Evolutionary conservation across 2,329 filamentous ascomycete genomes (phyloP).

Genomic region (Pseudohalonectria lignicola): DNA sequence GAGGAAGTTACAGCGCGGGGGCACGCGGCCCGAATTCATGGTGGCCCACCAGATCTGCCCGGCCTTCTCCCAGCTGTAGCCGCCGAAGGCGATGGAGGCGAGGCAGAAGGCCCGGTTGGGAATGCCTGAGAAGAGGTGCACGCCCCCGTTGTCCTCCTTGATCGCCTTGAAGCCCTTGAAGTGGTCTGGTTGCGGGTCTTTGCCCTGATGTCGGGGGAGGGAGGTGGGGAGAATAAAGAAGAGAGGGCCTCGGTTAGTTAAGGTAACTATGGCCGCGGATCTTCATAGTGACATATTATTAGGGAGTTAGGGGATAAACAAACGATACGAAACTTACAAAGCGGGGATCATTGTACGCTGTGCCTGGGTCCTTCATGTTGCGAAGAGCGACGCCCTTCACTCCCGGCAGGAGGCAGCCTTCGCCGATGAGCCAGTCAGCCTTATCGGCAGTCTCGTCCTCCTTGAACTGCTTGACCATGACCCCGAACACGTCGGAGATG

Average conservation of each 20-base stretch:
- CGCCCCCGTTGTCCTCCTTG: conserved; percentile 37
- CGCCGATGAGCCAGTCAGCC: conserved; percentile 44
- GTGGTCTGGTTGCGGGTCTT: conserved; percentile 39
- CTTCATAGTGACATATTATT: too few species aligned
- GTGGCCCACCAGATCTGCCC: conserved; percentile 42
- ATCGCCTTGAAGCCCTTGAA: conserved; percentile 30
- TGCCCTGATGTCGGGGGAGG: conserved; percentile 26
- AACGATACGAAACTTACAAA: conserved; percentile 23
- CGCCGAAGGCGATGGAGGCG: conserved; percentile 32
- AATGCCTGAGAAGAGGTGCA: conserved; percentile 45
- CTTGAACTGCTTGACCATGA: conserved; percentile 44
- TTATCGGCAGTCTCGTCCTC: conserved; percentile 30
- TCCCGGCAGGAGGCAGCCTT: conserved; percentile 37
- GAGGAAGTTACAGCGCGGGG: conserved; percentile 28
- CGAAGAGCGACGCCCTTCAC: conserved; percentile 40
- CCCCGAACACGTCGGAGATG: conserved; percentile 43
- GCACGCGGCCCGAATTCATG: conserved; percentile 29
- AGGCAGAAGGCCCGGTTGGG: conserved; percentile 47
- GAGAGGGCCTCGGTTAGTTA: too few species aligned
- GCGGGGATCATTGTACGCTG: conserved; percentile 38
- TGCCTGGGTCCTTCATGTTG: conserved; percentile 42
- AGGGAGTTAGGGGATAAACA: conserved; percentile 1
- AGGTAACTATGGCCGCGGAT: too few species aligned
- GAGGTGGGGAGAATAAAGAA: too few species aligned
- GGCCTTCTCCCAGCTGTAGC: conserved; percentile 42